These are phyloP conservation scores for Pseudognaphalium luteoalbum DNA, from an alignment of 129 eudicot species.

Conservation along the genomic window DNA sequence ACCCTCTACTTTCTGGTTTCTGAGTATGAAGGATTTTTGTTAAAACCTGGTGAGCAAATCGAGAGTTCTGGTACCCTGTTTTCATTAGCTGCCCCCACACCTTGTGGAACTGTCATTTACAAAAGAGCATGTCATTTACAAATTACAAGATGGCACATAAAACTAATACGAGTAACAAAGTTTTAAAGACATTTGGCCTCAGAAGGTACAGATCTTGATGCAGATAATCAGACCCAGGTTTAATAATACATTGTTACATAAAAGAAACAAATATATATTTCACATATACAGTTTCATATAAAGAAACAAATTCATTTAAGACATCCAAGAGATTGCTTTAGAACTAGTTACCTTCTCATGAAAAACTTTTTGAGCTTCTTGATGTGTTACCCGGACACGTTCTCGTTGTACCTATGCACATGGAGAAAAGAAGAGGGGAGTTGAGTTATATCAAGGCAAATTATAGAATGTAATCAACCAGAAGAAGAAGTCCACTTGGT, in stretches of 20 bases:
- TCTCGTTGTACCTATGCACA: conserved; percentile 40
- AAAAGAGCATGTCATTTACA: conserved; percentile 4
- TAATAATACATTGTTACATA: background rate
- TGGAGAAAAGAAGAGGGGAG: background rate
- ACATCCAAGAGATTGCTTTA: background rate
- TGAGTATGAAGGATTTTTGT: background rate
- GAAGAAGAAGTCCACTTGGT: background rate
- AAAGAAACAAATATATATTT: background rate
- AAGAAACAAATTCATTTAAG: background rate
- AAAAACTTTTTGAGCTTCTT: conserved; percentile 64
- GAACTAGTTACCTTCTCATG: conserved; percentile 66
- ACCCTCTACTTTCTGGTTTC: background rate
- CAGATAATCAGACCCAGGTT: background rate
- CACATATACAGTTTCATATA: background rate
- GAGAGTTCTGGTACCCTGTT: conserved; percentile 96
- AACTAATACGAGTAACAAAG: background rate
- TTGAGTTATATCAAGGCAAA: background rate
- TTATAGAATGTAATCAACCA: background rate
- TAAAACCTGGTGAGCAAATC: conserved; percentile 91
- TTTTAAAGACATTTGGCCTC: background rate
- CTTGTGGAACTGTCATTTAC: conserved; percentile 66
- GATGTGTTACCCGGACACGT: conserved; percentile 68
- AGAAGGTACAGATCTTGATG: background rate
- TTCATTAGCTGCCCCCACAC: conserved; percentile 99
- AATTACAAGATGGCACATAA: background rate